A percentile compares a stretch with the other conserved stretches of the same genome.
Conservation (phyloP, 345 rosid genomes). For the Balakata baccata region DNA sequence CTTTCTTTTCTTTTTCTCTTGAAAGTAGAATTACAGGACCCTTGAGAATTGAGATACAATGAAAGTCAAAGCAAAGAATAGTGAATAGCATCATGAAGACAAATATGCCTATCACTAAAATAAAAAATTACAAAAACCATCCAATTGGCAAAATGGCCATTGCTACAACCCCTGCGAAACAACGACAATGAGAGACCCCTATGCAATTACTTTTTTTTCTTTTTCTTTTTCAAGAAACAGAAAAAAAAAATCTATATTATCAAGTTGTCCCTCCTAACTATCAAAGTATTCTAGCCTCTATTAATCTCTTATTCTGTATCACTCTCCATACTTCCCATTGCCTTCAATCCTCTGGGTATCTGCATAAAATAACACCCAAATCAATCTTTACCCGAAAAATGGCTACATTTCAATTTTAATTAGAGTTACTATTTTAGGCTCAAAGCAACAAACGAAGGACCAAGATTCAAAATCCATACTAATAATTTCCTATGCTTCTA, state of each 20-base stretch:
- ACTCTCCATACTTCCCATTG: constrained; percentile 65
- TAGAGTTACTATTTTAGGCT: not conserved
- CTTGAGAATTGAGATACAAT: not conserved
- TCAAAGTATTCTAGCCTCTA: constrained; percentile 5
- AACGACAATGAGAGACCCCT: not conserved
- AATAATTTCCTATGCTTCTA: not conserved
- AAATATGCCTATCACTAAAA: not conserved
- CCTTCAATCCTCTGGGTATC: constrained; percentile 74
- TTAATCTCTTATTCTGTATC: constrained; percentile 44
- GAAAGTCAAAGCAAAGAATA: not conserved
- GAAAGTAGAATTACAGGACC: too few relatives aligned
- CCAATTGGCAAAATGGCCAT: not conserved
- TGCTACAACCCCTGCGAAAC: not conserved
- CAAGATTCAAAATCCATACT: not conserved
- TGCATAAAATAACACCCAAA: constrained; percentile 34
- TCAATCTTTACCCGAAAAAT: not conserved
- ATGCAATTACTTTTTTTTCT: not conserved
- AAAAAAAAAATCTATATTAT: not conserved
- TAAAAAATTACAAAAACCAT: not conserved
- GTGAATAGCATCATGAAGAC: not conserved
- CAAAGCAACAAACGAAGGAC: not conserved
- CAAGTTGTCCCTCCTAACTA: constrained; percentile 6
- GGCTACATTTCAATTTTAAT: not conserved
- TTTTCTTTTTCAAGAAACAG: not conserved
- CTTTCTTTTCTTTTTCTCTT: too few relatives aligned